Conservation (phyloP, 129 eudicot genomes). For the Flaveria linearis region DNA sequence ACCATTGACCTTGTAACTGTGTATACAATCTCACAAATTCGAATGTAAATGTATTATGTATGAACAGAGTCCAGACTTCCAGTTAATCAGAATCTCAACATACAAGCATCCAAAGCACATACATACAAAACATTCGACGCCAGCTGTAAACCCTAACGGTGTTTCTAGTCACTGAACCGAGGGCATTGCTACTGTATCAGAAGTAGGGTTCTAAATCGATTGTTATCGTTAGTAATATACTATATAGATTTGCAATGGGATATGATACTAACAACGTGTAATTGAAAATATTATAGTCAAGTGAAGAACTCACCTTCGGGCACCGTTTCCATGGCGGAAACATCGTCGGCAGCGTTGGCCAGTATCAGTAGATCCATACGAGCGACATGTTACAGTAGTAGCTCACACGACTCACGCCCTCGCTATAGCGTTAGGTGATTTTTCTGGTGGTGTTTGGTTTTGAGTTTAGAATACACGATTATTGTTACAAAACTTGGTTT, state of each 20-base stretch:
- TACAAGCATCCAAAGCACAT: too few relatives aligned
- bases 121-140: too few relatives aligned
- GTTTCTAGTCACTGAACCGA: conserved; percentile 14
- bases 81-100: too few relatives aligned
- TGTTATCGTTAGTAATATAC: background rate
- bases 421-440: too few relatives aligned
- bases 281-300: background rate
- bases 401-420: too few relatives aligned
- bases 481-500: too few relatives aligned
- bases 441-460: too few relatives aligned
- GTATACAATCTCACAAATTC: too few relatives aligned
- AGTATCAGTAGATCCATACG: conserved; percentile 32
- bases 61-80: too few relatives aligned
- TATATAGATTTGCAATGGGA: background rate
- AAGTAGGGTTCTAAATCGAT: conserved; percentile 18
- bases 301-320: conserved; percentile 24
- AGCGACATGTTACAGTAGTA: background rate
- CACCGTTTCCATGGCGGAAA: conserved; percentile 37
- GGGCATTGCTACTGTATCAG: conserved; percentile 10
- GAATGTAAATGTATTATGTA: too few relatives aligned
- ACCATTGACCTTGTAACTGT: too few relatives aligned
- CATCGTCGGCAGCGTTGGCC: conserved; percentile 29
- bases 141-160: conserved; percentile 19
- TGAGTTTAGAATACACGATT: too few relatives aligned
- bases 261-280: background rate